Evolutionary conservation across 2,329 filamentous ascomycete species (phyloP), one percentile per base, ranked within the genome.

Genomic region (Byssoonygena ceratinophila): DNA sequence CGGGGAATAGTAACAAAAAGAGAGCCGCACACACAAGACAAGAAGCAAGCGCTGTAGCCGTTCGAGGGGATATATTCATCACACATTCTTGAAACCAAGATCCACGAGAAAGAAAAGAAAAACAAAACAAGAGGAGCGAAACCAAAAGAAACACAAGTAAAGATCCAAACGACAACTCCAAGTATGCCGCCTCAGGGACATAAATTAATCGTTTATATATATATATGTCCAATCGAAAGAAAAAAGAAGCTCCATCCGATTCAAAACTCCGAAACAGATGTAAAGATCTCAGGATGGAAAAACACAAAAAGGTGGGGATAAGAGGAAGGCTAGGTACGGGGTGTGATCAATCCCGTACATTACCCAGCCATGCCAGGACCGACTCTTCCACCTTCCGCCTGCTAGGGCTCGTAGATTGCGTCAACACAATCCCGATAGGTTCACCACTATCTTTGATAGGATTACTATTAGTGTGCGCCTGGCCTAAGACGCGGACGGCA

Each of bases 291-390:
- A n/a, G n/a, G n/a, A n/a, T n/a, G n/a, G n/a, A n/a, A n/a, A n/a
- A n/a, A n/a, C n/a, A n/a, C n/a, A n/a, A n/a, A 49, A 31, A 20
- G 8, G 16, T 31, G 25, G n/a, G 22, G 11, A 31, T 3, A 39
- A 49, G 20, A 29, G 14, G 29, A 14, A 37, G 12, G 11, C n/a
- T n/a, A 16, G 45, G 14, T 14, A 16, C 14, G 4, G 27, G 1
- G 3, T 12, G 2, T 32, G 3, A 14, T 49, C 16, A 50, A 7
- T 4, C 27, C 16, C 2, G 5, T 1, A 50, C 18, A 8, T 18
- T 34, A 1, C 43, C 47, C 36, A 50, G n/a, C 47, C 47, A 50
- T 23, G 47, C 2, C 25, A 32, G 12, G 22, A 50, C 47, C 11
- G 29, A 41, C 16, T 34, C 16, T n/a, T 50, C 47, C 1, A 43